Base-by-base conservation (phyloP, 108 stramenopile genomes). In the Chaetoceros tenuissimus region DNA sequence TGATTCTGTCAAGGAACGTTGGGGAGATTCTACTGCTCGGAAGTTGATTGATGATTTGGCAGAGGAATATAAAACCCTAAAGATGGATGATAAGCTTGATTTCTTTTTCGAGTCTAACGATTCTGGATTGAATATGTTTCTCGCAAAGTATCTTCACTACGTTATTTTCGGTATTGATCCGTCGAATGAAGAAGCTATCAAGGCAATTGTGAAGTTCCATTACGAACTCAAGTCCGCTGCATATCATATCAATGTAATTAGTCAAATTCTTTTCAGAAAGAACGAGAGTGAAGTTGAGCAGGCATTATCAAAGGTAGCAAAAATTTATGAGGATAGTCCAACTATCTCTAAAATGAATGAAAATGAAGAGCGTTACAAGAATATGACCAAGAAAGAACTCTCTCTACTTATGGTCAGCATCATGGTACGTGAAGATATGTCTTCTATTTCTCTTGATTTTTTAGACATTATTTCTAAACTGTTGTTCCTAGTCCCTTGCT, bases 301-400 rank as follows among this genome's bases (percentile, higher is more conserved):
- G n/a, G n/a, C n/a, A n/a, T 40, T 40, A 5, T 13, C 8, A 40
- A 16, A 51, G 25, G 49, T 26, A 8, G 49, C 25, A 8, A 51
- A 16, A 26, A 51, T 51, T 26, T 51, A 51, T 26, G 8, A 51
- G 49, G 49, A 51, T 10, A 25, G 24, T 10, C 49, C 49, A 8
- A 16, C 49, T 24, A 24, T 51, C 16, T 51, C 49, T 26, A 16
- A 5, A 26, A 5, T 51, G 8, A 10, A 10, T 5, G 49, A 25
- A 24, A 26, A 51, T 26, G 8, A 51, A 24, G 8, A 5, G 8
- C 5, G 5, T 10, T 51, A 51, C 49, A 51, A 51, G 8, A 51
- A 51, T 8, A 51, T 51, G 49, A 51, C 24, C 5, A 51, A 10
- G 16, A 10, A 5, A 5, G 49, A 51, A 25, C 34, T 40, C 34